Conservation (phyloP, 176 grass and related monocot species). For the Triticum turgidum region DNA sequence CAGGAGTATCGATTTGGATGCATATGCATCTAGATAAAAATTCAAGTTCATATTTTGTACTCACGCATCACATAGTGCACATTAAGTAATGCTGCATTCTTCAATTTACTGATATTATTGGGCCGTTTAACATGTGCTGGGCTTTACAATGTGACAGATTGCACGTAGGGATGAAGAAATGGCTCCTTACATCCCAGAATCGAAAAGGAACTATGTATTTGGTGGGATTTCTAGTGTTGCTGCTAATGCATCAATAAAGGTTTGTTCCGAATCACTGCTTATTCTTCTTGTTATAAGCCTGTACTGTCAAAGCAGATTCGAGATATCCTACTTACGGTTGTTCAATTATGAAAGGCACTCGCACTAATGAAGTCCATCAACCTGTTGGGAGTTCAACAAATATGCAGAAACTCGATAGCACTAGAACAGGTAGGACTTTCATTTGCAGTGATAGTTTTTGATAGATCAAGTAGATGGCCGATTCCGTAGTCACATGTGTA, state of each 20-base stretch:
- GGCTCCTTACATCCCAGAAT: conserved; percentile 76
- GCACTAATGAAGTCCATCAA: conserved; percentile 96
- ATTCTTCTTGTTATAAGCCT: conserved; percentile 14
- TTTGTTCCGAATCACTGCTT: conserved; percentile 31
- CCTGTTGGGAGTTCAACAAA: conserved; percentile 94
- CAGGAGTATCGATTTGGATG: conserved; percentile 6
- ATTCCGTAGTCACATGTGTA: background rate
- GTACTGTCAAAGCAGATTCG: conserved; percentile 9
- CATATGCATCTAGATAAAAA: background rate
- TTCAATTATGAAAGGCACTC: conserved; percentile 55
- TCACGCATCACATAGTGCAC: background rate
- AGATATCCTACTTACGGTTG: conserved; percentile 31
- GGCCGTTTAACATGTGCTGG: background rate
- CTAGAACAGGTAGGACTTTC: conserved; percentile 72
- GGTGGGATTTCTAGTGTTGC: conserved; percentile 95
- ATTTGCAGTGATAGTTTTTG: background rate
- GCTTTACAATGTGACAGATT: conserved; percentile 54
- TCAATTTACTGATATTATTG: background rate
- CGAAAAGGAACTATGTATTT: conserved; percentile 93
- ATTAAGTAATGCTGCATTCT: background rate
- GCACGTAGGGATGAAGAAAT: conserved; percentile 92
- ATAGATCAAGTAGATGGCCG: background rate
- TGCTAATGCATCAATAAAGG: conserved; percentile 91
- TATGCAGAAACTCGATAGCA: conserved; percentile 96
- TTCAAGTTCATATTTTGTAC: conserved; percentile 1